Conservation (phyloP, 345 rosid species). For the Linum usitatissimum region DNA sequence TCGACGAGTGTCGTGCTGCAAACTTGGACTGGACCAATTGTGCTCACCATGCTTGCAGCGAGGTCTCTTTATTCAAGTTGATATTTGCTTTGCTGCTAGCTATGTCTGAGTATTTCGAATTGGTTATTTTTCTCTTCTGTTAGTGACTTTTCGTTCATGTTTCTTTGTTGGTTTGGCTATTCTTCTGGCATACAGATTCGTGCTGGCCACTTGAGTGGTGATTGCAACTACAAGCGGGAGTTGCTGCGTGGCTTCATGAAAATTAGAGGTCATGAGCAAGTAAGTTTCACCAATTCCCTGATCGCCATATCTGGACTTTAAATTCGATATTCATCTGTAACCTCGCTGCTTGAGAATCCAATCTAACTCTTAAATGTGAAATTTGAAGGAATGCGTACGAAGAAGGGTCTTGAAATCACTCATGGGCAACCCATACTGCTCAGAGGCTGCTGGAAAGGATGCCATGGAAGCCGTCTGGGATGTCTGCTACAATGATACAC, state of each 20-base stretch:
- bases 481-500: constrained; percentile 84
- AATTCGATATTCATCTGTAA: background rate
- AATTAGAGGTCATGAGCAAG: constrained; percentile 85
- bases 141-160: background rate
- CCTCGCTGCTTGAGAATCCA: background rate
- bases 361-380: constrained; percentile 1
- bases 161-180: background rate
- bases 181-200: constrained; percentile 46
- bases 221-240: constrained; percentile 86
- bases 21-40: constrained; percentile 82
- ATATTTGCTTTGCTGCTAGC: background rate
- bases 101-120: background rate
- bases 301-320: background rate
- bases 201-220: constrained; percentile 85
- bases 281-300: constrained; percentile 21
- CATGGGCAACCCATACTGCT: constrained; percentile 63
- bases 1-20: constrained; percentile 77
- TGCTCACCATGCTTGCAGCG: constrained; percentile 94
- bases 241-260: constrained; percentile 62
- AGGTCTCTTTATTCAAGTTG: constrained; percentile 33
- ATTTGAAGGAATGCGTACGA: constrained; percentile 70
- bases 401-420: constrained; percentile 78
- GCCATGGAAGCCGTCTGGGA: constrained; percentile 97
- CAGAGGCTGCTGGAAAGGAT: constrained; percentile 61
- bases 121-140: constrained; percentile 1